A percentile compares a stretch with the other conserved stretches of the same genome.
Conservation (phyloP, 345 rosid species). For the Theobroma cacao region DNA sequence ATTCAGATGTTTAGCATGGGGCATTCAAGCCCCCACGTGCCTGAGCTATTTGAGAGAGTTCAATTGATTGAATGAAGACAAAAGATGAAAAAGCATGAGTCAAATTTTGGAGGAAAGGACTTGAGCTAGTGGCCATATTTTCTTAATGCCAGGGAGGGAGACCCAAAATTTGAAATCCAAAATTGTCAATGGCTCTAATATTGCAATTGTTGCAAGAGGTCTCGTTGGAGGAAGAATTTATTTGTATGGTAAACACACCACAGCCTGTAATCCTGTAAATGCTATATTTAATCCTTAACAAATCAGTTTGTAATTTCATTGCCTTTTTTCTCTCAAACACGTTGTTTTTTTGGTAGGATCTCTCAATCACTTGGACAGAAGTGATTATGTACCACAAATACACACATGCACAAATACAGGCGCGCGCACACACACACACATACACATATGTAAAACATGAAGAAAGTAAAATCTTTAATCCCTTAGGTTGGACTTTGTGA, state of each 20-base stretch:
- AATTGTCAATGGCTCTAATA: background rate
- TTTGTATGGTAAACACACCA: conserved; percentile 23
- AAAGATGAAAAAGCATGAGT: background rate
- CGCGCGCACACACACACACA: background rate
- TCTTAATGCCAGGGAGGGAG: conserved; percentile 13
- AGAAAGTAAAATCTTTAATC: too few relatives aligned
- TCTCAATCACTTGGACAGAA: background rate
- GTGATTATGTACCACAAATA: background rate
- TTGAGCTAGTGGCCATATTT: conserved; percentile 15
- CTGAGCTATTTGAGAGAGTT: conserved; percentile 6
- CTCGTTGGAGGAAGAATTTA: conserved; percentile 7
- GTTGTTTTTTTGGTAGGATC: background rate
- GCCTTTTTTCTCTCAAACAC: background rate
- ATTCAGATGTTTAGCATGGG: background rate
- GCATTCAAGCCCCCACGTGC: conserved; percentile 14
- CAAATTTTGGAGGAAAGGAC: conserved; percentile 7
- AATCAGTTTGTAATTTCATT: background rate
- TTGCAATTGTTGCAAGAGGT: background rate
- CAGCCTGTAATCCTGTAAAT: conserved; percentile 17
- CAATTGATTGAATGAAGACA: conserved; percentile 9
- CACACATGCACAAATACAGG: background rate
- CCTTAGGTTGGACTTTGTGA: background rate
- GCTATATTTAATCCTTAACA: conserved; percentile 8
- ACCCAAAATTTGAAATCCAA: background rate
- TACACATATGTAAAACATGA: background rate